These are phyloP conservation scores for Striga asiatica DNA, from an alignment of 257 asterid genomes.

Conservation along the genomic window DNA sequence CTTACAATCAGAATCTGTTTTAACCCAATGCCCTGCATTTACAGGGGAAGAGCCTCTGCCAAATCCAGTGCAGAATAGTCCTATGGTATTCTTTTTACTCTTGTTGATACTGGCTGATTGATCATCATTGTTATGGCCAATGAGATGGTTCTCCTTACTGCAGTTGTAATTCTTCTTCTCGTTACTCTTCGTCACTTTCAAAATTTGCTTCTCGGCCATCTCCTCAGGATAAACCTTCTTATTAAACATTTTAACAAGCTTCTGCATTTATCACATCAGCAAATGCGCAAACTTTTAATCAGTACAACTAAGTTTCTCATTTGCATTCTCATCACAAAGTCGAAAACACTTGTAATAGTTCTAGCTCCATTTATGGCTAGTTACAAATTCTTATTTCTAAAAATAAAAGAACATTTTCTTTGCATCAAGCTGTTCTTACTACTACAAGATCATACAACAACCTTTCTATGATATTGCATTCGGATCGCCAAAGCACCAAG, in stretches of 20 bases:
- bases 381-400: too few relatives aligned
- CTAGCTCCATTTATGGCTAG: too few relatives aligned
- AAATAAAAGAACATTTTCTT: too few relatives aligned
- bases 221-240: neutral
- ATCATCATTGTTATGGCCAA: neutral
- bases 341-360: too few relatives aligned
- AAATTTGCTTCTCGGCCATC: neutral
- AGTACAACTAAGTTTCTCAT: neutral
- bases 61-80: neutral
- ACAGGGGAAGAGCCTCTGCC: neutral
- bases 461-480: too few relatives aligned
- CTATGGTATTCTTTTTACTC: neutral
- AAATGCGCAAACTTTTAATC: neutral
- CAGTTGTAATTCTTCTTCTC: neutral
- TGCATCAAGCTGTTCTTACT: too few relatives aligned
- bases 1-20: neutral
- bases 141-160: neutral
- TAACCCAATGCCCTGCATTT: neutral
- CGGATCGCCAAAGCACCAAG: too few relatives aligned
- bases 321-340: neutral
- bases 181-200: neutral
- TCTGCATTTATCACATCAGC: neutral
- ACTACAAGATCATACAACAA: too few relatives aligned
- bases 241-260: neutral
- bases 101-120: too few relatives aligned